Evolutionary conservation across 768 basidiomycete species (phyloP), one percentile per base, ranked within the genome.

Genomic region (Omphalotus guepiniiformis): DNA sequence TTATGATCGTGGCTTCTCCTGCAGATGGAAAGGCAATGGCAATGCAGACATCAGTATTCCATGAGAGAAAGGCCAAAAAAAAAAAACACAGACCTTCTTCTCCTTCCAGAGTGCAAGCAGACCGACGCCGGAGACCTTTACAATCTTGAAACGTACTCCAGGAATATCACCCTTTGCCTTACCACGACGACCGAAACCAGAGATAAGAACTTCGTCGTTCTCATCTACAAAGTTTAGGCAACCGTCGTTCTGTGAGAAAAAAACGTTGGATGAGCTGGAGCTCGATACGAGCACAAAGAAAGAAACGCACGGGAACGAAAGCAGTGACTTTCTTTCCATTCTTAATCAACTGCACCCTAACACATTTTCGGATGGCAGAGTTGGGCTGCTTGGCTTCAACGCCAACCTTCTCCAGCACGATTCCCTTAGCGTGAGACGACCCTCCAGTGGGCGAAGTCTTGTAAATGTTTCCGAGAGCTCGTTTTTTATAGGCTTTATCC

Each of bases 151-250:
- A 55, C 95, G 92, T 56, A 98, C 95, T 82, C 96, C 94, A 34
- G 96, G 96, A 74, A 99, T 98, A 88, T 98, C 95, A 85, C 91
- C 96, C 82, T 98, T 99, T 54, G 95, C 95, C 77, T 98, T 98
- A 57, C 96, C 96, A 59, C 94, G 84, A 67, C 96, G 93, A 85
- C 96, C 96, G 82, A 99, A 99, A 73, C 96, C 95, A 55, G 95
- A 97, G 69, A 98, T 97, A 57, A 96, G 87, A 58, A 99, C 96
- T 73, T 98, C 94, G 71, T 98, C 94, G 77, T 97, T 96, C 81
- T 98, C 95, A 62, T 97, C 96, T 60, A 98, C 92, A 67, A 93
- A 94, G 82, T 94, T 96, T 55, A 96, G 72, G 78, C 93, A 95
- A 77, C 93, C 93, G 63, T 96, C 93, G 67, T 93, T 93, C 90